A percentile compares a stretch with the other conserved stretches of the same genome.
phyloP scores from a whole-genome alignment of 306 rosid species.

The Bauhinia variegata region DNA sequence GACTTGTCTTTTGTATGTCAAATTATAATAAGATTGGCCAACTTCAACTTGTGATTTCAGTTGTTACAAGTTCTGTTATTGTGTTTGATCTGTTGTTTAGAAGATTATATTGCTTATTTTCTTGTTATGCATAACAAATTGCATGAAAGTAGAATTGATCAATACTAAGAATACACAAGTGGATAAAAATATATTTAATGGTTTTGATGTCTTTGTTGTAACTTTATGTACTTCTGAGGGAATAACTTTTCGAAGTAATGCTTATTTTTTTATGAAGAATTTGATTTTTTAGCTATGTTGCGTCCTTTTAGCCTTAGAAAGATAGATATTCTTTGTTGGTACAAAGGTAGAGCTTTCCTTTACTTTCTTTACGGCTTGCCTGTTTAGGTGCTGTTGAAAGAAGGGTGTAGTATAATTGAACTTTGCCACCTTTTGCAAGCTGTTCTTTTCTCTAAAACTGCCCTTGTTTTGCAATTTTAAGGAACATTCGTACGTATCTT shows the following conservation, averaged over 20 bases:
- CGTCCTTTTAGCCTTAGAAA: background rate
- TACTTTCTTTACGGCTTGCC: constrained; percentile 6
- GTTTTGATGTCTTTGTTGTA: background rate
- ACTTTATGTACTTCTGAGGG: background rate
- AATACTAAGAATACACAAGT: background rate
- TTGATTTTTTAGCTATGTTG: background rate
- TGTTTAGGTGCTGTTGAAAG: background rate
- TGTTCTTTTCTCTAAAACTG: background rate
- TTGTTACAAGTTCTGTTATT: constrained; percentile 2
- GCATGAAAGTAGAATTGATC: background rate
- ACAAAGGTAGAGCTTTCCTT: constrained; percentile 14
- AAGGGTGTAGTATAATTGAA: background rate
- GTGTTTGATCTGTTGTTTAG: constrained; percentile 12
- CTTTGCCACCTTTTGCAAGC: background rate
- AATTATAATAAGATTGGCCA: constrained; percentile 13
- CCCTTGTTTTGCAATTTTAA: constrained; percentile 5
- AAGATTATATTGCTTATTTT: background rate
- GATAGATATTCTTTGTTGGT: constrained; percentile 9
- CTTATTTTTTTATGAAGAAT: background rate
- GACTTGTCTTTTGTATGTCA: constrained; percentile 8
- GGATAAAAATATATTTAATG: too few species aligned
- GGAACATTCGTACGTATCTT: background rate
- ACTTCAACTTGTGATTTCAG: constrained; percentile 5
- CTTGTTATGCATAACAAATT: background rate
- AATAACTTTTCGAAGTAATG: background rate